Base-by-base conservation (phyloP, 2,329 filamentous ascomycete species). In the Thielaviopsis punctulata region DNA sequence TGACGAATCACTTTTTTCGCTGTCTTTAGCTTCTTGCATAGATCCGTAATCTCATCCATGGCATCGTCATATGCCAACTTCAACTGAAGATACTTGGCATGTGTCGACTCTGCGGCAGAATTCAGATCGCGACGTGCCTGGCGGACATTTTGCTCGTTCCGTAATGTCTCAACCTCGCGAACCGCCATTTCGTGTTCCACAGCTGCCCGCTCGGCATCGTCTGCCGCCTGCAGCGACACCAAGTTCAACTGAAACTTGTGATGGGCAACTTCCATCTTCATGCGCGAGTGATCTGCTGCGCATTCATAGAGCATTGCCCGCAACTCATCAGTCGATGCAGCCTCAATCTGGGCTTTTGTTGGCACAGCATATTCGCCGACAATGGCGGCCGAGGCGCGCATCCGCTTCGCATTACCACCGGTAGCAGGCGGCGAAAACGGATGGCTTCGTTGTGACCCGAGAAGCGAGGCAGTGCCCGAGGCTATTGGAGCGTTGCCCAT, bases 101-200 rank as follows among this genome's bases (percentile, higher is more conserved):
- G 73, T 53, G 73, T 69, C 21, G 73, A 72, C 49, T 79, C 74
- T 3, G 73, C 69, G 19, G 68, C 71, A 6, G 67, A 66, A 58
- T 68, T 73, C 53, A 75, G 66, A 55, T 79, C 74, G 21, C 69
- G 71, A 45, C 72, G 70, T 3, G 74, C 74, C 55, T 82, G 79
- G 49, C 76, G 76, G 49, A 79, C 76, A 62, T 84, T 77, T 61
- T 92, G 84, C 13, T 80, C 80, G 56, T 76, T 73, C 55, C 88
- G 83, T 24, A 95, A 70, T 12, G 89, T 85, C 56, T 95, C 85
- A 19, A 94, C 83, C 65, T 95, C 88, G 21, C 84, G 77, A 56
- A 86, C 79, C n/a, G 83, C 84, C 77, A 95, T 89, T 58, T 92
- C 85, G 60, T 94, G 84, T 65, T 95, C 90, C 4, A 95, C 89